Evolutionary conservation across 2,329 filamentous ascomycete genomes (phyloP), one percentile per base, ranked within the genome.

Genomic region (Didymella segeticola): DNA sequence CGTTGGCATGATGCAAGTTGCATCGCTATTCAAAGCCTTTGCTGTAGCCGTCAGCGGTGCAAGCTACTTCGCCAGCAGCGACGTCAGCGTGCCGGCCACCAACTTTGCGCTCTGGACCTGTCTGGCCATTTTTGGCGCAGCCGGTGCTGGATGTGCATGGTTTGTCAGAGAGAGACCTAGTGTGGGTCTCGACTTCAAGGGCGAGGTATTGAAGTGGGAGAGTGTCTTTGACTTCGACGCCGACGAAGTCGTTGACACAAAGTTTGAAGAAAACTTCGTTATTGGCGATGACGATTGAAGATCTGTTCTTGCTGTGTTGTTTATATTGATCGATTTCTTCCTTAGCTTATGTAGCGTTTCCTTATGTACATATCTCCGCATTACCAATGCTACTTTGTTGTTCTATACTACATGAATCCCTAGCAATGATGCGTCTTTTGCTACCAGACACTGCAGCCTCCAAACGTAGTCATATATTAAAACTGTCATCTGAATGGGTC

Each of bases 1-100:
- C 5, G 75, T 80, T 38, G 79, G 79, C n/a, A 72, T 80, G 62
- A 75, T 80, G 65, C 78, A 79, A 51, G 69, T 79, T 4, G 75
- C 78, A 17, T 77, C 71, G 47, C 68, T 80, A 5, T 79, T 80
- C 68, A 78, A 77, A 49, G 78, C 77, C 11, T 73, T 80, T 22
- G 78, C 78, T 6, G 78, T 80, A 1, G 77, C 77, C 1, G 74
- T 78, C 17, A 75, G 72, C 20, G 78, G 78, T 5, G 72, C 77
- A 10, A 77, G 73, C 60, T 80, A 79, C 61, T 79, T 75, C 54
- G 66, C 80, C 34, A 77, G 75, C 61, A 72, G 73, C 58, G 77
- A 78, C 41, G 64, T 77, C 42, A 77, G 76, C 29, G 69, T 80
- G n/a, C 67, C 71, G 12, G 69, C 67, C 4, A 77, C 78, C 33